Evolutionary conservation across 2,329 filamentous ascomycete genomes (phyloP), one percentile per base, ranked within the genome.

Genomic region (Alternaria angustiovoidea): DNA sequence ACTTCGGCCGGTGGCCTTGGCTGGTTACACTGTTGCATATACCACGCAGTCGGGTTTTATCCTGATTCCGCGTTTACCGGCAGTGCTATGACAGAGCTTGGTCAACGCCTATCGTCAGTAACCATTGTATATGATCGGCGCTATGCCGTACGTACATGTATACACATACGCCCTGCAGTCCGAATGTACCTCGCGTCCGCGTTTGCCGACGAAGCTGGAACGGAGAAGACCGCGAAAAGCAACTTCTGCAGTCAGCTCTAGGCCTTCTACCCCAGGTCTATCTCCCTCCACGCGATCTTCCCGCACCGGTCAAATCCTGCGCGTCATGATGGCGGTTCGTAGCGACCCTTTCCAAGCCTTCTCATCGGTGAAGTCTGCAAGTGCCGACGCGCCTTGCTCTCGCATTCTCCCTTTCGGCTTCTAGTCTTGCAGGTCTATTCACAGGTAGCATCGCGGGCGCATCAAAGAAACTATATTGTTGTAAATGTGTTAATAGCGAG

Each of bases 281-380:
- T 36, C 32, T 41, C 32, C 46, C 24, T 39, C 42, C n/a, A 24
- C 44, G 51, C 44, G 52, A 43, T 36, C 41, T 56, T 63, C 62
- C 66, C 60, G 56, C 61, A 65, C 64, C 63, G 56, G 62, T 66
- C 43, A 49, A 51, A 41, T 32, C 41, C 54, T 61, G 64, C 62
- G 61, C 54, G 48, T 53, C 56, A 60, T 55, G 44, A 32, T 20
- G 16, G 30, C 53, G 57, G 47, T 30, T 48, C 54, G 38, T 53
- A 47, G 39, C 42, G 51, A 44, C 34, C 48, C 43, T 47, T 49
- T 22, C 20, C 28, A 30, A 42, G 39, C 20, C 18, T 30, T 42
- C 20, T 53, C 43, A 65, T 64, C 59, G 61, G 63, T 66, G 34
- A 52, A 42, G 18, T 57, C 47, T 51, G 47, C 41, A 46, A 30